phyloP scores from a whole-genome alignment of 1,284 basidiomycete genomes.

The Sphagnurus paluster region DNA sequence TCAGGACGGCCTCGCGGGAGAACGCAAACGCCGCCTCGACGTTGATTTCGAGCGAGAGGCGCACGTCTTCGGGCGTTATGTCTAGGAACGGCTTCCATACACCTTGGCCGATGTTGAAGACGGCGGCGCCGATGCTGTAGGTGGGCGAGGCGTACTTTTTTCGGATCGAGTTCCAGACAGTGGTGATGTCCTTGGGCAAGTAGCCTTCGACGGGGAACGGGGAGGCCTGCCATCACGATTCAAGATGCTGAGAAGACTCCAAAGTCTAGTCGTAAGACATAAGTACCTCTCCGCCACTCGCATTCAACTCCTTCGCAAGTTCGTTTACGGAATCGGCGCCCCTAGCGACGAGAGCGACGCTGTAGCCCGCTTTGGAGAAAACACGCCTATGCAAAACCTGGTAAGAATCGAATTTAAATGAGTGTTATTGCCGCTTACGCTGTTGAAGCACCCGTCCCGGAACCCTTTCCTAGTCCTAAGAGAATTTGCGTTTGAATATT shows the following conservation, averaged over 20 bases:
- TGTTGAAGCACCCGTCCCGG: no score
- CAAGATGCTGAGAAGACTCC: background rate
- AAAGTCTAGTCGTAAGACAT: background rate
- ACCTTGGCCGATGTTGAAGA: conserved; percentile 64
- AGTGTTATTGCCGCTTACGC: no score
- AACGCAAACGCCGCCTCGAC: conserved; percentile 70
- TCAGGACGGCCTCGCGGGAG: conserved; percentile 58
- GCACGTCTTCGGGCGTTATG: conserved; percentile 59
- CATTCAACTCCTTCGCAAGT: conserved; percentile 55
- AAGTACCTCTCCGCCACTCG: conserved; percentile 58
- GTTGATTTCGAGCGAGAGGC: conserved; percentile 50
- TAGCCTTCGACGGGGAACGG: conserved; percentile 63
- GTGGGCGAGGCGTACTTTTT: conserved; percentile 47
- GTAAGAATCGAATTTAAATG: no score
- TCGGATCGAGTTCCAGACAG: conserved; percentile 56
- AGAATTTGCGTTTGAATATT: no score
- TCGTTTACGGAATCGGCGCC: no score
- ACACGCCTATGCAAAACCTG: no score
- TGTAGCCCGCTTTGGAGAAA: no score
- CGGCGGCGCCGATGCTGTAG: conserved; percentile 57
- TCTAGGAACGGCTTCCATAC: conserved; percentile 72
- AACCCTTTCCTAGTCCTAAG: no score
- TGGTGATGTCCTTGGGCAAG: conserved; percentile 48
- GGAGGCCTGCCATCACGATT: conserved; percentile 44
- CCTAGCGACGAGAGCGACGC: no score